Base-by-base conservation (phyloP, 83 land plant species). In the Picea abies region DNA sequence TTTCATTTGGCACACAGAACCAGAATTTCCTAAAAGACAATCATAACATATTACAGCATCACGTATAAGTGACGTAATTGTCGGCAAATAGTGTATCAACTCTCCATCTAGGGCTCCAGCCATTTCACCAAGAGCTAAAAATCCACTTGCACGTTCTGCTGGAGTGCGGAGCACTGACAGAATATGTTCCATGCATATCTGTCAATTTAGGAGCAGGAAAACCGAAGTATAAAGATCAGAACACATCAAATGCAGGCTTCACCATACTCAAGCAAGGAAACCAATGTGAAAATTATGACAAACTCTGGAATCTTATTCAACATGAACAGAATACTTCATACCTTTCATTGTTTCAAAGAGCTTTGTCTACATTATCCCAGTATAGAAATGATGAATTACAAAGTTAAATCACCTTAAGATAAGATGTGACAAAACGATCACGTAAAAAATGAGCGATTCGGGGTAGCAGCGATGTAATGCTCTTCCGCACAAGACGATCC, bases 151-250 rank as follows among this genome's bases (percentile, higher is more conserved):
- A 81, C 99, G 91, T 85, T 98, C 99, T 71, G 90, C 87, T 41
- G 99, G 99, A 69, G 82, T 93, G n/a, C 91, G 86, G 65, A 98
- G 89, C 44, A 98, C 99, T 39, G 91, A 84, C 81, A 98, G 92
- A 78, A 98, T 92, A 82, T 98, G 99, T 70, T 96, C 93, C 99
- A 98, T 98, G 89, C 97, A 98, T 71, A 94, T 98, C 98, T 97
- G 92, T 70, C 9, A 25, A 29, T 56, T 26, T 60, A 82, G 15
- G 37, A n/a, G 63, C 20, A 60, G 22, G 60, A 10, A 73, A n/a
- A 73, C 23, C 77, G 22, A 47, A 41, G 58, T 41, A 73, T 44
- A 12, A 68, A 63, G 5, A 81, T 82, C 82, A 82, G 82, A 58
- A 12, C 29, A 79, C 80, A 58, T 79, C 63, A 17, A 14, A 26